Evolutionary conservation across 306 rosid genomes (phyloP), one percentile per base, ranked within the genome.

Genomic region (Argentina anserina): DNA sequence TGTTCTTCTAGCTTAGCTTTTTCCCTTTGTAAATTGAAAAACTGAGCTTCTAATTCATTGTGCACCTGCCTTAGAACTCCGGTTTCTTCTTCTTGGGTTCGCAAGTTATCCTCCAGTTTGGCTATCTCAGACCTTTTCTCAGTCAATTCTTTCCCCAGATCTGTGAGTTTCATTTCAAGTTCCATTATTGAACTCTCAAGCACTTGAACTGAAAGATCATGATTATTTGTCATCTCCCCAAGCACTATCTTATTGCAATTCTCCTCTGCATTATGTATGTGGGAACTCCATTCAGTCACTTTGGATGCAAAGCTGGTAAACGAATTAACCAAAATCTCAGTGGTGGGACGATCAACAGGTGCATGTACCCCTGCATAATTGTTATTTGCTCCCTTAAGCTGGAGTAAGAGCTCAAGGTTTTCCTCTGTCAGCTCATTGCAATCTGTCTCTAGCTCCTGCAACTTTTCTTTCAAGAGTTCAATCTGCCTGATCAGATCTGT

Each of bases 361-460:
- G 78, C 42, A 42, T 39, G 69, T 76, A 72, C 87, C 17, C 72
- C 79, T 40, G 60, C 82, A 31, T 79, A 76, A 69, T 46, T 77
- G 29, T 81, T 80, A 67, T 87, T 85, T 53, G 85, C 84, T 85
- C 85, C 94, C 84, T 88, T 94, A 59, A 91, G 95, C 91, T 90
- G 88, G 89, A 81, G 71, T 71, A 91, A 71, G 82, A 94, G 97
- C 33, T 91, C 95, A 56, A 94, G 88, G 86, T 94, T 94, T 86
- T 94, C 99, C 9, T 94, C 89, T 1, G 99, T 94, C 78, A 94
- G 83, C 85, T 94, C 99, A 78, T 81, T 88, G 82, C 99, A 91
- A 81, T 94, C 99, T 74, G 78, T 81, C 84, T 94, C 99, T 71
- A 91, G 90, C 81, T 91, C 97, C 81, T 88, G 83, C 79, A 94